Evolutionary conservation across 495 filamentous ascomycete genomes (phyloP).

Genomic region (Penicillium paxilli): DNA sequence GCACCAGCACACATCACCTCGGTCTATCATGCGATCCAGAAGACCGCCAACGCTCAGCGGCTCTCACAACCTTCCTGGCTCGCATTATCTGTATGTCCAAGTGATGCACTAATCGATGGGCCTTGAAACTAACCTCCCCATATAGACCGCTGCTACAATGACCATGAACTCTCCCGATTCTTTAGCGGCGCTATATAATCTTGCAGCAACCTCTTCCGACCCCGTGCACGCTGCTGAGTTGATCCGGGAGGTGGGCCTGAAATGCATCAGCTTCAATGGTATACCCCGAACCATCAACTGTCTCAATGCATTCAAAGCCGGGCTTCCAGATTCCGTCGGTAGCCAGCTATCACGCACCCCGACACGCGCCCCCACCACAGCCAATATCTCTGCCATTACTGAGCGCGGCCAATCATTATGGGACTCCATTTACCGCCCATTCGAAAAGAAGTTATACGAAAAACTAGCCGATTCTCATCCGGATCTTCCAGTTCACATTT

Average conservation of each 20-base stretch:
- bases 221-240: constrained; percentile 64
- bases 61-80: constrained; percentile 65
- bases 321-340: constrained; percentile 43
- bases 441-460: constrained; percentile 64
- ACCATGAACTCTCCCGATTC: constrained; percentile 74
- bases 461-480: constrained; percentile 71
- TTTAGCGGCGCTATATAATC: constrained; percentile 52
- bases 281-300: constrained; percentile 80
- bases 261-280: constrained; percentile 83
- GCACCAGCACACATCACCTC: constrained; percentile 59
- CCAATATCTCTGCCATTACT: constrained; percentile 53
- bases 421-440: constrained; percentile 71
- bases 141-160: constrained; percentile 70
- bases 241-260: constrained; percentile 77
- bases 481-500: constrained; percentile 75
- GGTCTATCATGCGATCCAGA: constrained; percentile 59
- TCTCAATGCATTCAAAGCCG: constrained; percentile 62
- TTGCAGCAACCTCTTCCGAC: constrained; percentile 43
- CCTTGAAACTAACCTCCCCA: too few species aligned
- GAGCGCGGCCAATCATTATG: constrained; percentile 62
- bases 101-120: too few species aligned
- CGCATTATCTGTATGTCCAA: constrained; percentile 61
- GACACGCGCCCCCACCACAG: constrained; percentile 17
- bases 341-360: constrained; percentile 19
- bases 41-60: constrained; percentile 50